phyloP scores from a whole-genome alignment of 257 asterid genomes.

The Solanum raphanifolium region DNA sequence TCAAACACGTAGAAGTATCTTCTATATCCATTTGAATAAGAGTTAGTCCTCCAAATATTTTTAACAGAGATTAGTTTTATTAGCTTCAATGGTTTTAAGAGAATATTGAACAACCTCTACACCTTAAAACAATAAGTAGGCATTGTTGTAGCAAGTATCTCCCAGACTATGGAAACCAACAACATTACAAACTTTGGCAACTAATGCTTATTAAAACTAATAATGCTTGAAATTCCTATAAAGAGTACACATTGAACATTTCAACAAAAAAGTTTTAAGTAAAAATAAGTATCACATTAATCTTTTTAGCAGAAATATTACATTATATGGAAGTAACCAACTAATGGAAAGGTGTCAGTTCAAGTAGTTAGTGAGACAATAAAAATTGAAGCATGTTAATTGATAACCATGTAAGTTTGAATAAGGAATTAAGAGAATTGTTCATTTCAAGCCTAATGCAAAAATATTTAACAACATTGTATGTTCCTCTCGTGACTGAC shows the following conservation, averaged over 20 bases:
- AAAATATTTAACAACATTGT: not conserved
- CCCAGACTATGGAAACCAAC: not conserved
- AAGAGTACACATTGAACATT: not conserved
- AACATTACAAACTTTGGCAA: not conserved
- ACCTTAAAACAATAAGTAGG: not conserved
- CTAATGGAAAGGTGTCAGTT: not conserved
- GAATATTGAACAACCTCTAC: not conserved
- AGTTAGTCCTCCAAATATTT: not conserved
- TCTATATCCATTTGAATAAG: not conserved
- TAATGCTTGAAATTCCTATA: not conserved
- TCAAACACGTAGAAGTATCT: not conserved
- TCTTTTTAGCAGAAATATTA: not conserved
- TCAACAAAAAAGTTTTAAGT: not conserved
- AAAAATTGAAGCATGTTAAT: not conserved
- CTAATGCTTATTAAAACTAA: not conserved
- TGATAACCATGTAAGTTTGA: not conserved
- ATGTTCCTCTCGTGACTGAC: not conserved
- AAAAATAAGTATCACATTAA: not conserved
- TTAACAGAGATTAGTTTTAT: not conserved
- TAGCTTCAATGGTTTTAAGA: not conserved
- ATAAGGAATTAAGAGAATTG: not conserved
- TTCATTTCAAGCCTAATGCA: not conserved
- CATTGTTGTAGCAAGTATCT: not conserved
- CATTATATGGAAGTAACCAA: not conserved
- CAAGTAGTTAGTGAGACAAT: not conserved